phyloP scores from a whole-genome alignment of 768 basidiomycete genomes.

The Leccinum aurantiacum region DNA sequence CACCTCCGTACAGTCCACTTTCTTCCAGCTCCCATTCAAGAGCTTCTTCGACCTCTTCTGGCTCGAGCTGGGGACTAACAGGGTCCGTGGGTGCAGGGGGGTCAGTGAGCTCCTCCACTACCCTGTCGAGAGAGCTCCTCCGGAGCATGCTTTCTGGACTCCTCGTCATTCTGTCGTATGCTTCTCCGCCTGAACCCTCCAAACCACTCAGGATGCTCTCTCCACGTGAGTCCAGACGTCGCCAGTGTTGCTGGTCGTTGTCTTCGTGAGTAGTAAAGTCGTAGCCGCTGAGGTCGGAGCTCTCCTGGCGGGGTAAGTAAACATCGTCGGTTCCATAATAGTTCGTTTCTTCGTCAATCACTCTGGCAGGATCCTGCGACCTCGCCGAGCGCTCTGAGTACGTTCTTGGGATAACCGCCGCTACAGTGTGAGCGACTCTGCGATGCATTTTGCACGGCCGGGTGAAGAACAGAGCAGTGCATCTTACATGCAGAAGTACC shows the following conservation, averaged over 20 bases:
- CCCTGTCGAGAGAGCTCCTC: constrained; percentile 32
- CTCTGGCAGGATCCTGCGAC: constrained; percentile 18
- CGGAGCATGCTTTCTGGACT: constrained; percentile 38
- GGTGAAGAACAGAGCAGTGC: neutral
- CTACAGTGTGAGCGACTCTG: constrained; percentile 32
- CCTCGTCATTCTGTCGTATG: constrained; percentile 23
- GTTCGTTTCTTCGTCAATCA: constrained; percentile 13
- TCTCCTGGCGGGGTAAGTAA: constrained; percentile 12
- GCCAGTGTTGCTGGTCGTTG: constrained; percentile 28
- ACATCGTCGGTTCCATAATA: constrained; percentile 18
- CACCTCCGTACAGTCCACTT: constrained; percentile 51
- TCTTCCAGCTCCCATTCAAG: constrained; percentile 48
- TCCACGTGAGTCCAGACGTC: constrained; percentile 32
- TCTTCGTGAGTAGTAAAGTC: constrained; percentile 24
- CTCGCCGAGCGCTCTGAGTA: constrained; percentile 20
- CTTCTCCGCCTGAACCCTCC: constrained; percentile 26
- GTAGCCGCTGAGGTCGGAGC: constrained; percentile 22
- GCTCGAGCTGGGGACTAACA: constrained; percentile 18
- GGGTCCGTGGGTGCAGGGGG: constrained; percentile 9
- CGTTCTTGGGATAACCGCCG: constrained; percentile 27
- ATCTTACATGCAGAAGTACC: constrained; percentile 5
- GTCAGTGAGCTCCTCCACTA: constrained; percentile 39
- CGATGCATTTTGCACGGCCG: constrained; percentile 27
- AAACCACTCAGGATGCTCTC: constrained; percentile 35
- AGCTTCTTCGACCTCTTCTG: constrained; percentile 42